Evolutionary conservation across 2,329 filamentous ascomycete genomes (phyloP).

Genomic region (Penicillium occitanis): DNA sequence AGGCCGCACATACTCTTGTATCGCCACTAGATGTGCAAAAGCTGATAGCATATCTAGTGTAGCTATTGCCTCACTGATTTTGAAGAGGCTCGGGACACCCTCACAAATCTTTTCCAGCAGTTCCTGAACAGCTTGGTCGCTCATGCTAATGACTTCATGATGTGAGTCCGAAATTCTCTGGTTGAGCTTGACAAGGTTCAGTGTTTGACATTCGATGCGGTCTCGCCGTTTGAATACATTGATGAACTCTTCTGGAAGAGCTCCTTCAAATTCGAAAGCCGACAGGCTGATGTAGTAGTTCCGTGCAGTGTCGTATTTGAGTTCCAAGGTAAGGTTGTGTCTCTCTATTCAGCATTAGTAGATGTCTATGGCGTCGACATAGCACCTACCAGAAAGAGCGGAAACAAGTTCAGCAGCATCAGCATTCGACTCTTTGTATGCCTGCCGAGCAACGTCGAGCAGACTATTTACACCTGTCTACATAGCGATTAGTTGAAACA

Average conservation of each 20-base stretch:
- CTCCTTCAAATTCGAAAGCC: slow-evolving; percentile 59
- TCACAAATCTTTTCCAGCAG: slow-evolving; percentile 71
- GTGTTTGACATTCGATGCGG: slow-evolving; percentile 82
- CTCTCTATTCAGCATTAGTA: slow-evolving; percentile 47
- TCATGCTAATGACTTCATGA: slow-evolving; percentile 79
- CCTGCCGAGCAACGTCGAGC: slow-evolving; percentile 82
- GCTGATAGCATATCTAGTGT: slow-evolving; percentile 81
- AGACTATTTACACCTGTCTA: slow-evolving; percentile 78
- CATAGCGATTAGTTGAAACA: background rate
- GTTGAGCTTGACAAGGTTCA: slow-evolving; percentile 79
- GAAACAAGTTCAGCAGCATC: slow-evolving; percentile 72
- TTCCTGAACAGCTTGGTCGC: slow-evolving; percentile 70
- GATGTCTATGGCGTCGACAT: background rate
- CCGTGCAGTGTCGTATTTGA: slow-evolving; percentile 74
- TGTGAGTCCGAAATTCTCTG: slow-evolving; percentile 75
- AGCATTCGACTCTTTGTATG: slow-evolving; percentile 82
- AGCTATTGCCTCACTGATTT: slow-evolving; percentile 80
- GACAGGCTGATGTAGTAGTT: slow-evolving; percentile 76
- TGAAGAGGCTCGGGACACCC: slow-evolving; percentile 73
- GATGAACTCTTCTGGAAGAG: slow-evolving; percentile 69
- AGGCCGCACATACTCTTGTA: slow-evolving; percentile 66
- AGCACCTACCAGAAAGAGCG: slow-evolving; percentile 60
- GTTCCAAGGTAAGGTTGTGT: slow-evolving; percentile 60
- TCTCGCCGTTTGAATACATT: slow-evolving; percentile 72
- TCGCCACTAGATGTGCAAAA: slow-evolving; percentile 72